Percentiles rank a stretch among this genome's conserved stretches.
Conservation (phyloP, 768 basidiomycete species). For the Xerocomellus chrysenteron region DNA sequence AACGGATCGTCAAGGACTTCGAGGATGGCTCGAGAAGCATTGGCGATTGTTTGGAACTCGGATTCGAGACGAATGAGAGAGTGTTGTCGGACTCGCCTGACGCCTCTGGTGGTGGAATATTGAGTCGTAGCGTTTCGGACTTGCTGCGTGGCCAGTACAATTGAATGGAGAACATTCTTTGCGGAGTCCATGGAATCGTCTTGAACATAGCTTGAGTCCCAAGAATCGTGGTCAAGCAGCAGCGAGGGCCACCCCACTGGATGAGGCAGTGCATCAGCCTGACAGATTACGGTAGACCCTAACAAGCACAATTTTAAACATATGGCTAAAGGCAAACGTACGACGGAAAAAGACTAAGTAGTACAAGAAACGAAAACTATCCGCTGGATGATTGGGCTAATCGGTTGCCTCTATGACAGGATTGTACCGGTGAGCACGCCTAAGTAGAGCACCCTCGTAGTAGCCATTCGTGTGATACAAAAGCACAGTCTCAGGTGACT, state of each 20-base stretch:
- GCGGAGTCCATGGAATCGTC: not conserved
- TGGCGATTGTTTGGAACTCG: conserved; percentile 5
- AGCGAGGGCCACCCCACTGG: too few relatives aligned
- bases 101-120: not conserved
- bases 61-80: conserved; percentile 5
- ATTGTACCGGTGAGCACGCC: conserved; percentile 4
- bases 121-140: not conserved
- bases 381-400: not conserved
- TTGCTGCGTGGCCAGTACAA: not conserved
- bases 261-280: too few relatives aligned
- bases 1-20: not conserved
- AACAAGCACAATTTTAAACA: too few relatives aligned
- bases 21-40: conserved; percentile 4
- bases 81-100: not conserved
- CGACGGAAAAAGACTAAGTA: not conserved
- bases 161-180: not conserved
- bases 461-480: conserved; percentile 4
- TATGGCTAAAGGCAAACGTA: not conserved
- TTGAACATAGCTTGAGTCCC: too few relatives aligned
- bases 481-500: conserved; percentile 1
- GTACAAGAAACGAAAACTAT: not conserved
- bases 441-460: not conserved
- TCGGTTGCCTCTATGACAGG: not conserved
- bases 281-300: too few relatives aligned
- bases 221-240: too few relatives aligned